phyloP scores from a whole-genome alignment of 306 rosid genomes.

The Cucurbita maxima region DNA sequence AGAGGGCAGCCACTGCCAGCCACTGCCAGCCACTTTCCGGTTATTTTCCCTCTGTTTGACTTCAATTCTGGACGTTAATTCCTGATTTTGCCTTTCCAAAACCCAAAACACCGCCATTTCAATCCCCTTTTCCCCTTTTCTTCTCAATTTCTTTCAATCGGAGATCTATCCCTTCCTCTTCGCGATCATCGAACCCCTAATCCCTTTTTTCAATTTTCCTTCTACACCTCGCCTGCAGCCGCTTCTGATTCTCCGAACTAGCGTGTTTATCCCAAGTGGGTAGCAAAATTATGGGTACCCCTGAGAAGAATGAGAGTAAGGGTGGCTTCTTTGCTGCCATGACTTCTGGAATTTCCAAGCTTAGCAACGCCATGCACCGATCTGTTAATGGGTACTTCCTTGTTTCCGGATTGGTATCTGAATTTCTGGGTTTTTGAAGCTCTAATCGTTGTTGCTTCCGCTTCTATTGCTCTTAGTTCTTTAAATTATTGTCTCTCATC shows the following conservation, averaged over 20 bases:
- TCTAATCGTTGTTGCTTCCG: background rate
- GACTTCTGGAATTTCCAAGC: slow-evolving; percentile 52
- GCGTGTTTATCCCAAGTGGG: slow-evolving; percentile 9
- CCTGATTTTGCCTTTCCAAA: background rate
- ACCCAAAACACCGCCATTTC: background rate
- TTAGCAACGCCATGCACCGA: slow-evolving; percentile 80
- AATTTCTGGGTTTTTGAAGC: background rate
- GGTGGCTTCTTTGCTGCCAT: slow-evolving; percentile 73
- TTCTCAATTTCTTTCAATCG: background rate
- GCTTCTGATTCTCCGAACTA: background rate
- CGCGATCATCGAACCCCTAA: background rate
- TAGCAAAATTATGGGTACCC: slow-evolving; percentile 34
- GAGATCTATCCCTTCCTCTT: background rate
- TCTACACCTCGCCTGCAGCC: background rate
- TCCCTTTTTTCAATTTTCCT: background rate
- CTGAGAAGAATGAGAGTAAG: slow-evolving; percentile 31
- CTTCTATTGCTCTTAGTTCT: background rate
- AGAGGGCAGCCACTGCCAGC: no score
- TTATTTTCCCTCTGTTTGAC: background rate
- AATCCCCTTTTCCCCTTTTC: background rate
- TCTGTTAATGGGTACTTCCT: slow-evolving; percentile 66
- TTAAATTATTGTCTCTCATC: background rate
- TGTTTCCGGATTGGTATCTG: background rate
- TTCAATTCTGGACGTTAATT: background rate
- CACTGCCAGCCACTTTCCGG: background rate